These are phyloP conservation scores for Monosporozyma servazzii DNA, from an alignment of 805 yeast species.

Conservation along the genomic window DNA sequence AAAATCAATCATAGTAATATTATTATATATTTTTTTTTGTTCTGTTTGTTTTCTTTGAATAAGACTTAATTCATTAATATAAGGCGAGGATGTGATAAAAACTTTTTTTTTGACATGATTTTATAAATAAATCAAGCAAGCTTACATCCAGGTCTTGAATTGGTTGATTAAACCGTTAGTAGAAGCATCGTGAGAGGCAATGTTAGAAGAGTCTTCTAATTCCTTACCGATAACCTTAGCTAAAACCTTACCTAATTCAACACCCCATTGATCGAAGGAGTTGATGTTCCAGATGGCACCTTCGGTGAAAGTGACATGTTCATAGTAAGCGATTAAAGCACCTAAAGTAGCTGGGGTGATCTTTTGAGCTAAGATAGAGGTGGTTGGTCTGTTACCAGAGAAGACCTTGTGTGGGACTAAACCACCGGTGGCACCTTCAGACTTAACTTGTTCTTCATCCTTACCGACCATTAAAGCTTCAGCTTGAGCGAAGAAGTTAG, in stretches of 20 bases:
- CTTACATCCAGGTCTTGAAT: slow-evolving; percentile 73
- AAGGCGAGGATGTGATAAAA: neutral
- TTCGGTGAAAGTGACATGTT: slow-evolving; percentile 93
- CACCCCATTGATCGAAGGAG: slow-evolving; percentile 99
- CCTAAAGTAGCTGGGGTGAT: slow-evolving; percentile 96
- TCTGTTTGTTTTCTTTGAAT: neutral
- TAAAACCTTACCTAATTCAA: slow-evolving; percentile 94
- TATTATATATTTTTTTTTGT: neutral
- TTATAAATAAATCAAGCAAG: neutral
- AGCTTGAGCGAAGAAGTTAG: slow-evolving; percentile 96
- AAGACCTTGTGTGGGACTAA: slow-evolving; percentile 92
- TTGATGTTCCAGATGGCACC: slow-evolving; percentile 99
- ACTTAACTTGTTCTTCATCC: slow-evolving; percentile 68
- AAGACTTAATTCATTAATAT: neutral
- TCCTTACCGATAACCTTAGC: slow-evolving; percentile 94
- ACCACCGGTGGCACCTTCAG: slow-evolving; percentile 82
- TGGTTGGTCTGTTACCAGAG: slow-evolving; percentile 98
- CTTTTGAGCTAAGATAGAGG: slow-evolving; percentile 90
- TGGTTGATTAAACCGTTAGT: slow-evolving; percentile 91
- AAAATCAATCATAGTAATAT: neutral
- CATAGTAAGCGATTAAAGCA: slow-evolving; percentile 94
- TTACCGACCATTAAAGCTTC: slow-evolving; percentile 97
- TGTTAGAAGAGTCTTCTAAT: slow-evolving; percentile 52
- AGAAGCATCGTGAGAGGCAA: slow-evolving; percentile 74
- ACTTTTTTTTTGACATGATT: too few relatives aligned